Evolutionary conservation across 768 basidiomycete genomes (phyloP), one percentile per base, ranked within the genome.

Genomic region (Lentinula detonsa): DNA sequence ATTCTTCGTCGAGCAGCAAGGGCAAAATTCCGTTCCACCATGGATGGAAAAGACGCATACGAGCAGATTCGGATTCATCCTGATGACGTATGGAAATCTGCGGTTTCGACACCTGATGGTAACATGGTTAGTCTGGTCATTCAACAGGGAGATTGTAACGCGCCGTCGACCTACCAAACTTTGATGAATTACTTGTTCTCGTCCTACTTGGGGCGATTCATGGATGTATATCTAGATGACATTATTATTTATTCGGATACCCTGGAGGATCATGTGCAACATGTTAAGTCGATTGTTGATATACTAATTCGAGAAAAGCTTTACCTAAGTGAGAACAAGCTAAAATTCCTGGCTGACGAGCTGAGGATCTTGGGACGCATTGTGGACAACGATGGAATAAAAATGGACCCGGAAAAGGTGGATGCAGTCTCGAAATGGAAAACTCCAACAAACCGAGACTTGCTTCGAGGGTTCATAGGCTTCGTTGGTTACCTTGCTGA

Each of bases 31-130:
- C 60, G 74, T 0, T 71, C 75, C 0, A 67, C 71, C 5, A 67
- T 81, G 1, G 75, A 81, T 62, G 57, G 74, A 39, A 68, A 71
- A n/a, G 70, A 76, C 51, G 75, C 75, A 2, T 81, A 77, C 64
- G 74, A 81, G 63, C 78, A 79, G 43, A 70, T 73, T 34, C 35
- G 66, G 1, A 64, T 72, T 0, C 53, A 66, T 10, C 69, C 69
- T 13, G 65, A 69, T 18, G 66, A 74, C 58, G 70, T 73, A 1
- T 37, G 58, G 1, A 54, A 63, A 0, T 66, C 69, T 0, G 58
- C 68, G 0, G 63, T 74, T 13, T 69, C 65, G 1, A 75, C 70
- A 2, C 70, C 71, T 0, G 66, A 71, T 62, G 71, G 74, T 0
- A 74, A 66, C n/a, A 72, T 74, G 61, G 65, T 68, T 2, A 71